A percentile compares a stretch with the other conserved stretches of the same genome.
Evolutionary conservation across 139 green algal species (phyloP).

Genomic region (Eudorina sp.): DNA sequence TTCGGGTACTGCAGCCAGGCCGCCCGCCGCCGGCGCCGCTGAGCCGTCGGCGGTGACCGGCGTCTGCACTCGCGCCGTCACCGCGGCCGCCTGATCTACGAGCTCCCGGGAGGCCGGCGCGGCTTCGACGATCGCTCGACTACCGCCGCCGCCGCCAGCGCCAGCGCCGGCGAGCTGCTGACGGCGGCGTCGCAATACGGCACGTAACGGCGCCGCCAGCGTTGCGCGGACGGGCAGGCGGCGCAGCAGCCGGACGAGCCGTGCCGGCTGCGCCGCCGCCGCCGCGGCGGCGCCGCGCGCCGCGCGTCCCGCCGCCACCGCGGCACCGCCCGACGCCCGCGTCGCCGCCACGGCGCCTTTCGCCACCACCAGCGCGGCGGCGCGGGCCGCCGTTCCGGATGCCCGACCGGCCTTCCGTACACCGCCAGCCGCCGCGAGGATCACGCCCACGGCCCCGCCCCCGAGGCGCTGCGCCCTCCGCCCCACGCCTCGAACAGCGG

Average conservation of each 20-base stretch:
- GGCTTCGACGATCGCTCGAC: too few relatives aligned
- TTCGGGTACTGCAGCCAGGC: neutral
- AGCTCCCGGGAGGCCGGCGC: too few relatives aligned
- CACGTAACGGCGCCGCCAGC: conserved; percentile 11
- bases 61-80: neutral
- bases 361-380: neutral
- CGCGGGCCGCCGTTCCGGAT: neutral
- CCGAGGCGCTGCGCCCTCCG: too few relatives aligned
- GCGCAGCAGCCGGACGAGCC: neutral
- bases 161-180: neutral
- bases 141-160: neutral
- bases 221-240: neutral
- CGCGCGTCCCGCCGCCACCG: neutral
- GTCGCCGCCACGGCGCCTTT: neutral
- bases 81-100: neutral
- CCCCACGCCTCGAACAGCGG: too few relatives aligned
- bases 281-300: neutral
- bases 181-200: neutral
- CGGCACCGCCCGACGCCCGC: neutral
- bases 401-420: neutral
- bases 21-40: neutral
- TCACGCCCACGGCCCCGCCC: too few relatives aligned
- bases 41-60: too few relatives aligned
- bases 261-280: neutral
- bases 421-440: neutral